Evolutionary conservation across 1,284 basidiomycete genomes (phyloP), one percentile per base, ranked within the genome.

Genomic region (Peniophora sp.): DNA sequence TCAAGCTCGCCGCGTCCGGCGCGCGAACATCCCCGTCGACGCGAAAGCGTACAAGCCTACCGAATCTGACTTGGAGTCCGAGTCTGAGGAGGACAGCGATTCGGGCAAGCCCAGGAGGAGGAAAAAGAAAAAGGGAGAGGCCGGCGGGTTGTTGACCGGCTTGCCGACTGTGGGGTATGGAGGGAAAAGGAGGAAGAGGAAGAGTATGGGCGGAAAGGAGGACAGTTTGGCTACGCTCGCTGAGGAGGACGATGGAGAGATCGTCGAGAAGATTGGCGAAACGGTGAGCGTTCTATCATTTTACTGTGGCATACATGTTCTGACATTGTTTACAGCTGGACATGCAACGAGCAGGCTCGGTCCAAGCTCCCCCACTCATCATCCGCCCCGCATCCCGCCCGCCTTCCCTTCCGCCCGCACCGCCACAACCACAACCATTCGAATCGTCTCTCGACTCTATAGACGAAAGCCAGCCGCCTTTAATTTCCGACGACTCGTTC

Each of bases 31-130:
- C 54, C 84, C 85, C 0, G 60, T 68, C 35, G 88, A 90, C 62
- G 88, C 90, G 65, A 86, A 85, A 61, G 86, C 87, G 0, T 91
- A 90, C 60, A 76, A 77, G 49, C 88, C 88, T 17, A 66, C 78
- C 0, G 61, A 62, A 51, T 83, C 82, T 3, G 83, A 84, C 54
- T 55, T 75, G 34, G 83, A 86, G 39, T 74, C 75, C 47, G 75
- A 74, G 0, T 81, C 85, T 39, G 82, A 81, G 24, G 79, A 85
- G 44, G 63, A 69, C 24, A 73, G 73, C 11, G 79, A 78, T 32
- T 80, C 78, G 48, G 81, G 69, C 17, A 69, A 73, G 47, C 80
- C 72, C 58, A 73, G 70, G 52, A 74, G 68, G 55, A 72, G 70
- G 56, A 79, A 66, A 52, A 67, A 62, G 59, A 69, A 63, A 50